Evolutionary conservation across 345 rosid genomes (phyloP).

Genomic region (Draba incana): DNA sequence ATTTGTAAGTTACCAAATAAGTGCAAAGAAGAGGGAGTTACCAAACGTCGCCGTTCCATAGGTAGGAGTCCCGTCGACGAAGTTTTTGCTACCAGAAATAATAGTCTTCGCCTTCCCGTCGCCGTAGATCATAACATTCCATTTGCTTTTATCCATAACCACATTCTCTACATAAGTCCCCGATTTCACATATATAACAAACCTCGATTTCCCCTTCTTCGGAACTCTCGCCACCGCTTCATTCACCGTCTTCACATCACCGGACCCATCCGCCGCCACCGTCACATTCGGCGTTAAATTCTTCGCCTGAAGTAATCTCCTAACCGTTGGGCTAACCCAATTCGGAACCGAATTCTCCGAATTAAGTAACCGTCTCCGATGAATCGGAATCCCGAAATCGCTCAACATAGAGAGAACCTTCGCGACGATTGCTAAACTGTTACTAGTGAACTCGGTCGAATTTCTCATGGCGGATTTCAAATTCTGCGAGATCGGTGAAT

Average conservation of each 20-base stretch:
- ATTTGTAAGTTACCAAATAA: no score
- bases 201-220: conserved; percentile 58
- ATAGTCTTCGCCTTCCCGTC: conserved; percentile 65
- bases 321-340: conserved; percentile 62
- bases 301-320: conserved; percentile 62
- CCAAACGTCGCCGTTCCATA: conserved; percentile 79
- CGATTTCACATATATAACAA: conserved; percentile 66
- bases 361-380: conserved; percentile 50
- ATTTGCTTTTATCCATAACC: conserved; percentile 61
- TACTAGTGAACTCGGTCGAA: conserved; percentile 74
- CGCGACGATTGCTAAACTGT: conserved; percentile 74
- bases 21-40: conserved; percentile 26
- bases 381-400: conserved; percentile 59
- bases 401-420: conserved; percentile 56
- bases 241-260: conserved; percentile 51
- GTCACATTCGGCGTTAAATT: conserved; percentile 47
- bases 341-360: conserved; percentile 41
- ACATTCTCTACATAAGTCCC: conserved; percentile 74
- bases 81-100: conserved; percentile 62
- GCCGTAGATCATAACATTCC: conserved; percentile 91
- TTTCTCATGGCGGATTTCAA: conserved; percentile 54
- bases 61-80: conserved; percentile 75
- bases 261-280: conserved; percentile 72
- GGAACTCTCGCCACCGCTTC: conserved; percentile 63
- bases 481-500: conserved; percentile 40